Conservation (phyloP, 164 flowering plant species). For the Annona squamosa region DNA sequence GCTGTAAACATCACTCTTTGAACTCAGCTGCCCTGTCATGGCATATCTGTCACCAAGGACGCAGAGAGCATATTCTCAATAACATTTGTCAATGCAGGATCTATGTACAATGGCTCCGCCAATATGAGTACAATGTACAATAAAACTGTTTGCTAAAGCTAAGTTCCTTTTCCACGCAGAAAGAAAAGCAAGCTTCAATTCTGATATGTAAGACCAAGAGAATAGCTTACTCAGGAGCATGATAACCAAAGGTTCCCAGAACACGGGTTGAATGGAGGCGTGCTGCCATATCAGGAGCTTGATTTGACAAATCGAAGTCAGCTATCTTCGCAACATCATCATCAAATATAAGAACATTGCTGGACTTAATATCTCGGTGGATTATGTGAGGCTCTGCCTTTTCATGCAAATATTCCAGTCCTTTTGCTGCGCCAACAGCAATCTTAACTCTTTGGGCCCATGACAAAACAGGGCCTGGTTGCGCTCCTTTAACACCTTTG, state of each 20-base stretch:
- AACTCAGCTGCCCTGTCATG: conserved; percentile 77
- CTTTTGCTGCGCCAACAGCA: conserved; percentile 86
- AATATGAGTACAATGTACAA: neutral
- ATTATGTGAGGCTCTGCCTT: conserved; percentile 63
- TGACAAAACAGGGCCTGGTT: conserved; percentile 74
- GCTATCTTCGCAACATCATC: conserved; percentile 78
- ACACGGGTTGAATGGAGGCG: conserved; percentile 96
- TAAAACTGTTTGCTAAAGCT: neutral
- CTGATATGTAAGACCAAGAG: neutral
- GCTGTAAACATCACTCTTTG: conserved; percentile 91
- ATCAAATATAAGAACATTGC: conserved; percentile 70
- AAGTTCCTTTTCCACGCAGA: neutral
- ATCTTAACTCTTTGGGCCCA: conserved; percentile 87
- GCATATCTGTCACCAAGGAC: conserved; percentile 50
- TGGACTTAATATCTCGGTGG: conserved; percentile 84
- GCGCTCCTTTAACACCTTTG: conserved; percentile 82
- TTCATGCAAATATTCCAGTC: conserved; percentile 83
- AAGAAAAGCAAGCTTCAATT: neutral
- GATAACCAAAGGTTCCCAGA: conserved; percentile 88
- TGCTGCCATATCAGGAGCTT: conserved; percentile 82
- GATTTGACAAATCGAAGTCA: conserved; percentile 83
- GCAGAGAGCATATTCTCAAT: neutral
- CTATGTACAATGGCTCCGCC: neutral
- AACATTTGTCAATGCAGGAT: neutral
- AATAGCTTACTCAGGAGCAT: conserved; percentile 82